These are phyloP conservation scores for Fusarium sp. DNA, from an alignment of 2,329 filamentous ascomycete species.

Conservation along the genomic window DNA sequence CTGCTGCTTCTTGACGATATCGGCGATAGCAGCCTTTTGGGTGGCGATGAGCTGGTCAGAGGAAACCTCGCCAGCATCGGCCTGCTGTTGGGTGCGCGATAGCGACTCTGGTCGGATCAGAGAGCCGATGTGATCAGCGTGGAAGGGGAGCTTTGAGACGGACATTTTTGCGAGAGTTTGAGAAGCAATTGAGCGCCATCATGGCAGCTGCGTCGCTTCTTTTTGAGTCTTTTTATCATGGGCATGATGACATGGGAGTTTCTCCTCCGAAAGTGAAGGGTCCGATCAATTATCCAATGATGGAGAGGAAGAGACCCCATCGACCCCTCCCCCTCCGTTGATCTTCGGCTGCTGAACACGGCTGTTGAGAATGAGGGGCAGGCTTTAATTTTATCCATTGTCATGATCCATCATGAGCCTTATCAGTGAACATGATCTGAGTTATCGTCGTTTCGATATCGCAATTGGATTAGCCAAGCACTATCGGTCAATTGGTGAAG, in stretches of 20 bases:
- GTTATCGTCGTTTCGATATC: not conserved
- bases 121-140: slow-evolving; percentile 79
- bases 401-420: not conserved
- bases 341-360: slow-evolving; percentile 44
- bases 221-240: slow-evolving; percentile 35
- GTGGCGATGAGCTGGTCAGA: slow-evolving; percentile 60
- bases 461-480: not conserved
- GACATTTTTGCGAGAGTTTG: slow-evolving; percentile 34
- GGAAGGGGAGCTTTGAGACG: slow-evolving; percentile 63
- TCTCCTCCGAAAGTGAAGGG: slow-evolving; percentile 15
- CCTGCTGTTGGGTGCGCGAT: slow-evolving; percentile 60
- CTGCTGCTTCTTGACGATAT: slow-evolving; percentile 73
- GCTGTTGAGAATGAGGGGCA: slow-evolving; percentile 40
- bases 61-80: slow-evolving; percentile 60
- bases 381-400: slow-evolving; percentile 3
- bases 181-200: slow-evolving; percentile 18
- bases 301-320: slow-evolving; percentile 31
- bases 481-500: not conserved
- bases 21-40: slow-evolving; percentile 71
- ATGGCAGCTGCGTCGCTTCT: slow-evolving; percentile 13
- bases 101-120: slow-evolving; percentile 73
- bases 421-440: not conserved
- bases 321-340: slow-evolving; percentile 42
- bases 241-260: slow-evolving; percentile 33
- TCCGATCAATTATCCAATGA: slow-evolving; percentile 36